Percentiles rank a stretch among this genome's conserved stretches.
Evolutionary conservation across 805 yeast genomes (phyloP).

Genomic region (Candida verbasci): DNA sequence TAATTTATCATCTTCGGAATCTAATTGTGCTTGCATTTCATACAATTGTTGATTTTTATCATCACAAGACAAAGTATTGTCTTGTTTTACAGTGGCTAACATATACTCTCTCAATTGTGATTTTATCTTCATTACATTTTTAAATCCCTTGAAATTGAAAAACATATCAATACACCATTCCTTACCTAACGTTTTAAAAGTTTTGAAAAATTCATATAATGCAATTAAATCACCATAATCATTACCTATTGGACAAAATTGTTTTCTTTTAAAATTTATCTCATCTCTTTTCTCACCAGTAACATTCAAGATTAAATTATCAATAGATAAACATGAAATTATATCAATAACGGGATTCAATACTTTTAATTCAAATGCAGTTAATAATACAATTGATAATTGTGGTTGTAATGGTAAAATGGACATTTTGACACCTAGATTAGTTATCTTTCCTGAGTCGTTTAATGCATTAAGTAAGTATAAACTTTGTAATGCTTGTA

Average conservation of each 20-base stretch:
- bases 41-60: conserved; percentile 24
- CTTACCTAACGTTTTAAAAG: conserved; percentile 43
- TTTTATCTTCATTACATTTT: conserved; percentile 70
- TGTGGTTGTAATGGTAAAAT: conserved; percentile 90
- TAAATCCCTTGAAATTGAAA: conserved; percentile 74
- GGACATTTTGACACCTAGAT: conserved; percentile 81
- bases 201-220: conserved; percentile 71
- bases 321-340: conserved; percentile 89
- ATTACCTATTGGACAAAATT: conserved; percentile 65
- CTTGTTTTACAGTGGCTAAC: conserved; percentile 44
- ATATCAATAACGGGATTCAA: conserved; percentile 75
- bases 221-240: conserved; percentile 79
- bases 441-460: conserved; percentile 71
- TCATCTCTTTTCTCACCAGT: conserved; percentile 79
- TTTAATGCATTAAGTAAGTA: conserved; percentile 77
- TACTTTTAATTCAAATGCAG: conserved; percentile 58
- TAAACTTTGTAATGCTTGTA: conserved; percentile 73
- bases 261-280: conserved; percentile 68
- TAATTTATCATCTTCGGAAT: conserved; percentile 24
- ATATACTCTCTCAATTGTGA: conserved; percentile 72
- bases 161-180: conserved; percentile 82
- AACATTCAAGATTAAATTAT: conserved; percentile 78
- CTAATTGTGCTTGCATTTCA: conserved; percentile 15
- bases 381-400: conserved; percentile 75
- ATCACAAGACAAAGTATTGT: conserved; percentile 21